A percentile compares a stretch with the other conserved stretches of the same genome.
Evolutionary conservation across 352 stramenopile genomes (phyloP).

Genomic region (Peronospora destructor): DNA sequence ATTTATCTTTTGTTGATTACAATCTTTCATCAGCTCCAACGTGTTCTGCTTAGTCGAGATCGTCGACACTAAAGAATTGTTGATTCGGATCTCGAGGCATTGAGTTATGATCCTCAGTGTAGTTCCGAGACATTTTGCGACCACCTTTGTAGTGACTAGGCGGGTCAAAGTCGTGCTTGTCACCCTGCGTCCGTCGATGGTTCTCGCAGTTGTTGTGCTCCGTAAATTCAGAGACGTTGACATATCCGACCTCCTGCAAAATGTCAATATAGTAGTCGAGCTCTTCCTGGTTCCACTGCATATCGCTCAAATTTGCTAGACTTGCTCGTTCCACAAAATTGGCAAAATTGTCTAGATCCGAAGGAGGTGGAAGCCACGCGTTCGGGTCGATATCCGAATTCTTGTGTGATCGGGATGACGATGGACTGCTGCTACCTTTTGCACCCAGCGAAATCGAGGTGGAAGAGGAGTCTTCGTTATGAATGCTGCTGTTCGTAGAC

Average conservation of each 20-base stretch:
- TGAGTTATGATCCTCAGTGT: slow-evolving; percentile 12
- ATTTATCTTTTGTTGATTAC: background rate
- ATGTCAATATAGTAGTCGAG: slow-evolving; percentile 28
- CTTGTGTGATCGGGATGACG: slow-evolving; percentile 14
- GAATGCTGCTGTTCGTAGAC: slow-evolving; percentile 11
- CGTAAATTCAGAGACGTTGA: slow-evolving; percentile 8
- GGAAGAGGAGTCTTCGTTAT: slow-evolving; percentile 10
- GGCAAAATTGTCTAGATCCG: slow-evolving; percentile 26
- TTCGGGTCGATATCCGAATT: slow-evolving; percentile 22
- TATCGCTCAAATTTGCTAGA: slow-evolving; percentile 8
- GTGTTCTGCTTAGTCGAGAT: slow-evolving; percentile 35
- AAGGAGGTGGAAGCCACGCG: slow-evolving; percentile 12
- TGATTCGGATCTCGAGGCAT: slow-evolving; percentile 2
- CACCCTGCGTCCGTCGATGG: slow-evolving; percentile 11
- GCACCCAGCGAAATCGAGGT: slow-evolving; percentile 18
- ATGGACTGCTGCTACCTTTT: slow-evolving; percentile 16
- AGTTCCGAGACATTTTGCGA: too few relatives aligned
- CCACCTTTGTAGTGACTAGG: slow-evolving; percentile 7
- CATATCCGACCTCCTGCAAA: slow-evolving; percentile 23
- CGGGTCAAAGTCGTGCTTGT: slow-evolving; percentile 7
- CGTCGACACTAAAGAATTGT: slow-evolving; percentile 52
- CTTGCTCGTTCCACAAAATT: slow-evolving; percentile 26
- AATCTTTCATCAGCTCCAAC: background rate
- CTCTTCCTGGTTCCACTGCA: slow-evolving; percentile 40
- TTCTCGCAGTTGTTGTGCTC: slow-evolving; percentile 2